These are phyloP conservation scores for Diphasiastrum complanatum DNA, from an alignment of 83 land plant genomes.

Conservation along the genomic window DNA sequence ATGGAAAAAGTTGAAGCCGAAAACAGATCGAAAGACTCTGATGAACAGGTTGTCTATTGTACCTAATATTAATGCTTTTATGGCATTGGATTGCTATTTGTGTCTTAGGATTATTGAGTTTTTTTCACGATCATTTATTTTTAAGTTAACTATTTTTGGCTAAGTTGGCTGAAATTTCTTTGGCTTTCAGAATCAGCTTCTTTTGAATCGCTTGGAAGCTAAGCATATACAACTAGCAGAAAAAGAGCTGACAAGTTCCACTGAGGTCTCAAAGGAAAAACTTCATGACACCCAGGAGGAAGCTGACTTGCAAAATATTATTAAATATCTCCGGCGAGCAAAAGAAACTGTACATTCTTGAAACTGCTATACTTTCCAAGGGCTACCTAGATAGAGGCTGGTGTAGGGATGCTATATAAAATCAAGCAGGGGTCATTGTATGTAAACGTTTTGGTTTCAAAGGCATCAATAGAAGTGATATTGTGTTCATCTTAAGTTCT, in stretches of 20 bases:
- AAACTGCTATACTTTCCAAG: no score
- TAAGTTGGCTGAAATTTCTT: background rate
- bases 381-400: no score
- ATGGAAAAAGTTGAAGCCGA: constrained; percentile 40
- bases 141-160: background rate
- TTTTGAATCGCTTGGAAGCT: constrained; percentile 69
- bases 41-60: constrained; percentile 44
- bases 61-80: background rate
- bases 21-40: constrained; percentile 46
- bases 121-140: background rate
- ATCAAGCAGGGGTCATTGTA: no score
- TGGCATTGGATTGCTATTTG: background rate
- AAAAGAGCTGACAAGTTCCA: constrained; percentile 39
- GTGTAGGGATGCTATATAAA: no score
- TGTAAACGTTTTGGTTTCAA: no score
- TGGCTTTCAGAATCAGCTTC: constrained; percentile 60
- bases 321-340: constrained; percentile 72
- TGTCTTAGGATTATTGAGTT: background rate
- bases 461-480: background rate
- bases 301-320: constrained; percentile 31
- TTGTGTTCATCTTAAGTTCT: background rate
- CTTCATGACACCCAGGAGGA: constrained; percentile 36
- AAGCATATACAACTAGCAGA: constrained; percentile 66
- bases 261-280: constrained; percentile 19
- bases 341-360: constrained; percentile 91